These are phyloP conservation scores for Royoungia palumana DNA, from an alignment of 768 basidiomycete species.

Conservation along the genomic window DNA sequence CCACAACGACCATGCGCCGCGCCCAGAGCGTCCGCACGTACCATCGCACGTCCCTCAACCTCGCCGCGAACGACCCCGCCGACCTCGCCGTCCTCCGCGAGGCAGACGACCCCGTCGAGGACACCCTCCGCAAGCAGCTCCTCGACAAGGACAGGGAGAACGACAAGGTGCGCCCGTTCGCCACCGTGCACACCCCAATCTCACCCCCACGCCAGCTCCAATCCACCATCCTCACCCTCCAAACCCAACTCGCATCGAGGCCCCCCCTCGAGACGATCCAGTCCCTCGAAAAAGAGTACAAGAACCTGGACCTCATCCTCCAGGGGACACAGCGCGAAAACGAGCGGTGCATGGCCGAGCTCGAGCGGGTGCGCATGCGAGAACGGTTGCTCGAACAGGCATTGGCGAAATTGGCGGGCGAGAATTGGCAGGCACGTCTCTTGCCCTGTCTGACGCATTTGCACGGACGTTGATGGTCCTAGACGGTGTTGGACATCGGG, in stretches of 20 bases:
- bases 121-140: slow-evolving; percentile 58
- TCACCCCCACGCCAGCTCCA: slow-evolving; percentile 44
- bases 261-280: slow-evolving; percentile 68
- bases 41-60: slow-evolving; percentile 45
- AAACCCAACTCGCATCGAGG: slow-evolving; percentile 61
- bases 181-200: not conserved
- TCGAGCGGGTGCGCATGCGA: slow-evolving; percentile 66
- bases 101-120: slow-evolving; percentile 54
- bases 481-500: slow-evolving; percentile 37
- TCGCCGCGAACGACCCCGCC: slow-evolving; percentile 34
- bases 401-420: slow-evolving; percentile 64
- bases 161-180: slow-evolving; percentile 48
- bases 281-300: slow-evolving; percentile 66
- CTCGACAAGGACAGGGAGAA: slow-evolving; percentile 68
- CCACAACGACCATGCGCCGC: slow-evolving; percentile 45
- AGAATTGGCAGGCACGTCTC: slow-evolving; percentile 73
- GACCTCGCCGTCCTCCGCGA: slow-evolving; percentile 63
- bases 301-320: slow-evolving; percentile 69
- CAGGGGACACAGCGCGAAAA: slow-evolving; percentile 85
- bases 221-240: slow-evolving; percentile 60
- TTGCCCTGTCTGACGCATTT: not conserved
- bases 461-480: not conserved
- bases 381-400: slow-evolving; percentile 78
- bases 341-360: slow-evolving; percentile 77
- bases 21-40: slow-evolving; percentile 62